These are phyloP conservation scores for Takakia lepidozioides DNA, from an alignment of 225 moss, liverwort and hornwort species.

Conservation along the genomic window DNA sequence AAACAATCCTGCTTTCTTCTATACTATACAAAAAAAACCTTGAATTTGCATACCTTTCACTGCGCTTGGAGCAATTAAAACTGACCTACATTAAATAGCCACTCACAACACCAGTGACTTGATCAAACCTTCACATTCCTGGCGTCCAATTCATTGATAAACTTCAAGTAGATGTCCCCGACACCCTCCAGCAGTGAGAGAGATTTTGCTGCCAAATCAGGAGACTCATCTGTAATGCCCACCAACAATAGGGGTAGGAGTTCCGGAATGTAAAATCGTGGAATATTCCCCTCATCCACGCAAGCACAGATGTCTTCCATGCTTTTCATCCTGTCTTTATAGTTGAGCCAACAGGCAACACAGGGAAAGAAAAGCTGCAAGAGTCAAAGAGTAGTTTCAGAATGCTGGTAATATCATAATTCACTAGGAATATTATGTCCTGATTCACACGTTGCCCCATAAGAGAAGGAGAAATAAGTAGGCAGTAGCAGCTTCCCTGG, in stretches of 20 bases:
- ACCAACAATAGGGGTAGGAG: conserved; percentile 70
- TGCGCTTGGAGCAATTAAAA: too few relatives aligned
- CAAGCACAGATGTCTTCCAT: conserved; percentile 24
- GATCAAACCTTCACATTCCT: conserved; percentile 23
- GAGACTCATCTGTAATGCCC: conserved; percentile 69
- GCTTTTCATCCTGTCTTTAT: conserved; percentile 27
- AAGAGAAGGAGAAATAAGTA: too few relatives aligned
- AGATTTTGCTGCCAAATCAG: conserved; percentile 42
- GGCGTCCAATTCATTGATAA: conserved; percentile 21
- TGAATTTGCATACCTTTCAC: too few relatives aligned
- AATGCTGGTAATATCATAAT: too few relatives aligned
- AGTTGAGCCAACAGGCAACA: conserved; percentile 80
- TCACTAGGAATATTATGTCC: too few relatives aligned
- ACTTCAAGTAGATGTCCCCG: conserved; percentile 55
- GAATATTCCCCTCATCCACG: conserved; percentile 31
- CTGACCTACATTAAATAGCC: too few relatives aligned
- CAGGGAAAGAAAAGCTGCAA: conserved; percentile 65
- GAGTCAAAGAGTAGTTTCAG: background rate
- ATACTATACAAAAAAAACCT: too few relatives aligned
- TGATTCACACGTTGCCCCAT: too few relatives aligned
- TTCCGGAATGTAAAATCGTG: conserved; percentile 37
- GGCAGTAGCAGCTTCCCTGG: too few relatives aligned
- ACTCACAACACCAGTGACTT: too few relatives aligned
- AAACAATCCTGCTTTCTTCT: too few relatives aligned
- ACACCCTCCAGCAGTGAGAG: conserved; percentile 60